Conservation (phyloP, 352 stramenopile species). For the Phytopythium aichiense region DNA sequence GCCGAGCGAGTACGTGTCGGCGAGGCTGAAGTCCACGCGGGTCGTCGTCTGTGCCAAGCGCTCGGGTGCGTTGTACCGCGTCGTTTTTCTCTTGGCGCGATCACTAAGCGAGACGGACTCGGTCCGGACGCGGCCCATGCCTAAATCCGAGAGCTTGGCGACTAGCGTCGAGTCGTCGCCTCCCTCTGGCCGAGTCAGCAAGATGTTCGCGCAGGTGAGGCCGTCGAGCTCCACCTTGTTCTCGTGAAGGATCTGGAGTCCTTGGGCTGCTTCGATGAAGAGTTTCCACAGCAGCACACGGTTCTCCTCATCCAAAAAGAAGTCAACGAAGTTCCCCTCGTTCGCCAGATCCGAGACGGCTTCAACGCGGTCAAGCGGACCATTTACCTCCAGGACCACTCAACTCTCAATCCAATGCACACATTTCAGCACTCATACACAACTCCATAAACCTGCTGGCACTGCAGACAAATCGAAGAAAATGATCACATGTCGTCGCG, state of each 20-base stretch:
- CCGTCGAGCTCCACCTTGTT: conserved; percentile 24
- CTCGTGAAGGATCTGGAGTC: conserved; percentile 34
- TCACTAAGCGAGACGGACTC: not conserved
- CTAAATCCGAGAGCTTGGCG: conserved; percentile 11
- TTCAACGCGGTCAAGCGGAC: too few relatives aligned
- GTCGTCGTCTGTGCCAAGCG: not conserved
- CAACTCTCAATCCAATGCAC: too few relatives aligned
- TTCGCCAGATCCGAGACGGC: too few relatives aligned
- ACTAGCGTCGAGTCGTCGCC: conserved; percentile 4
- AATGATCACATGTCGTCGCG: not conserved
- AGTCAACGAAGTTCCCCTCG: too few relatives aligned
- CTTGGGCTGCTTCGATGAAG: conserved; percentile 9
- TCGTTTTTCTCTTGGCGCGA: not conserved
- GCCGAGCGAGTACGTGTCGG: conserved; percentile 25
- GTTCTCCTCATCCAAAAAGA: too few relatives aligned
- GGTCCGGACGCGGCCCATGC: not conserved
- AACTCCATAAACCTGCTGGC: too few relatives aligned
- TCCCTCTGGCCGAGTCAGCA: conserved; percentile 16
- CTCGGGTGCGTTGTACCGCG: conserved; percentile 6
- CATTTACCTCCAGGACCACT: too few relatives aligned
- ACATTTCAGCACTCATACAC: too few relatives aligned
- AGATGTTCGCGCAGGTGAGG: conserved; percentile 32
- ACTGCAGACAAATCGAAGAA: too few relatives aligned
- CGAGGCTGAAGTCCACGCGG: not conserved
- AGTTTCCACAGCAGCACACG: too few relatives aligned